Evolutionary conservation across 495 filamentous ascomycete genomes (phyloP).

Genomic region (Daldinia concentrica): DNA sequence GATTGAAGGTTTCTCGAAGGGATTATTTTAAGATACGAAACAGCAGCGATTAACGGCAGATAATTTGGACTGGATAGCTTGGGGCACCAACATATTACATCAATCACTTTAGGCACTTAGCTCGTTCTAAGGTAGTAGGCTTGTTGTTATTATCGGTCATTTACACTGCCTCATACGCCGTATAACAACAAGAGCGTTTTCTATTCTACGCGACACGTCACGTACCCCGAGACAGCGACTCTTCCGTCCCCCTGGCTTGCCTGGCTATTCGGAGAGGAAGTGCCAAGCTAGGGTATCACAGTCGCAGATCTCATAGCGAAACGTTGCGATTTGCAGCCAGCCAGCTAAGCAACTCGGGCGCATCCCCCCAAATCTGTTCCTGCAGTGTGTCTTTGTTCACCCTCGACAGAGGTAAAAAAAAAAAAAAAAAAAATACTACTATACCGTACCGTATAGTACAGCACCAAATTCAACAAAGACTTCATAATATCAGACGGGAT

Average conservation of each 20-base stretch:
- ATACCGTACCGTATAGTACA: not conserved
- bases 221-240: conserved; percentile 19
- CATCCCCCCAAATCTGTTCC: not conserved
- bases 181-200: conserved; percentile 19
- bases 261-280: conserved; percentile 19
- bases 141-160: conserved; percentile 20
- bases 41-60: conserved; percentile 15
- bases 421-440: not conserved
- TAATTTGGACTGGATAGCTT: conserved; percentile 6
- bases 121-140: conserved; percentile 11
- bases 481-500: conserved; percentile 13
- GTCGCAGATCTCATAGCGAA: conserved; percentile 40
- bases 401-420: not conserved
- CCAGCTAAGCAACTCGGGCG: not conserved
- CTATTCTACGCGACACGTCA: conserved; percentile 39
- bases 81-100: conserved; percentile 14
- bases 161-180: conserved; percentile 36
- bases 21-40: conserved; percentile 44
- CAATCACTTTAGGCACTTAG: conserved; percentile 9
- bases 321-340: conserved; percentile 28
- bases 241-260: conserved; percentile 21
- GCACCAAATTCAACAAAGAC: conserved; percentile 10
- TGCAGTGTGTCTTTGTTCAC: not conserved
- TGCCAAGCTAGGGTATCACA: conserved; percentile 38
- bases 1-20: conserved; percentile 10